Conservation (phyloP, 2,329 filamentous ascomycete genomes). For the Aspergillus flavus region DNA sequence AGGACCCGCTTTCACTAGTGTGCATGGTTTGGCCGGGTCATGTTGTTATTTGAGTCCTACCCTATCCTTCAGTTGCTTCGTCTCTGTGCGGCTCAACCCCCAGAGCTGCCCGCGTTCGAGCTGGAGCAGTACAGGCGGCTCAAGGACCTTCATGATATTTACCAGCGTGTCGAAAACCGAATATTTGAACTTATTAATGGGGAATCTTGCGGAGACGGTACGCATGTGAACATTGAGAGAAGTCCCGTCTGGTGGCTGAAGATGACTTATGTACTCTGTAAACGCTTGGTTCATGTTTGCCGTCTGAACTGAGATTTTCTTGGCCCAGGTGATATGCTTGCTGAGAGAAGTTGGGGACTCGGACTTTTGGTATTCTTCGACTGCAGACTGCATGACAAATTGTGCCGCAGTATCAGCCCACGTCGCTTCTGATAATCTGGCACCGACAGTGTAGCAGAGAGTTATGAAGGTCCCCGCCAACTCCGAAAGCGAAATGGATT, state of each 20-base stretch:
- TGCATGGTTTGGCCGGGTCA: not conserved
- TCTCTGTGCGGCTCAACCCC: slow-evolving; percentile 42
- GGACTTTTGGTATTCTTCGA: slow-evolving; percentile 52
- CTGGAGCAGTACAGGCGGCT: slow-evolving; percentile 54
- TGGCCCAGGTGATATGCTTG: slow-evolving; percentile 51
- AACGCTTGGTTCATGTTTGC: slow-evolving; percentile 34
- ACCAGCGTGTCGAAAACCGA: slow-evolving; percentile 46
- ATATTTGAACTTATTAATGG: slow-evolving; percentile 42
- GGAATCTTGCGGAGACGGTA: slow-evolving; percentile 29
- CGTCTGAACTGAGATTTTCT: slow-evolving; percentile 38
- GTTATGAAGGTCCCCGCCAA: slow-evolving; percentile 47
- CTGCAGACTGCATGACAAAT: slow-evolving; percentile 54
- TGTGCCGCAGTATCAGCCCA: slow-evolving; percentile 52
- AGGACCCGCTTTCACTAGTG: not conserved
- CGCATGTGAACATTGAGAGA: slow-evolving; percentile 32
- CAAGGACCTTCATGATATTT: slow-evolving; percentile 45
- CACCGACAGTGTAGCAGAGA: slow-evolving; percentile 45
- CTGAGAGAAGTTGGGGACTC: slow-evolving; percentile 43
- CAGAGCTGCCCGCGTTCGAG: slow-evolving; percentile 52
- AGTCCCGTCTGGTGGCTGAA: slow-evolving; percentile 18
- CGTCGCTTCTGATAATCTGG: slow-evolving; percentile 32
- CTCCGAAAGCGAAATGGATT: not conserved
- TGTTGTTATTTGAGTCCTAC: slow-evolving; percentile 23
- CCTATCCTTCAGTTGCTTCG: slow-evolving; percentile 35
- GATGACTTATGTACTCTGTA: slow-evolving; percentile 19